A percentile compares a stretch with the other conserved stretches of the same genome.
phyloP scores from a whole-genome alignment of 2,329 filamentous ascomycete genomes.

The Cercospora nicotianae region DNA sequence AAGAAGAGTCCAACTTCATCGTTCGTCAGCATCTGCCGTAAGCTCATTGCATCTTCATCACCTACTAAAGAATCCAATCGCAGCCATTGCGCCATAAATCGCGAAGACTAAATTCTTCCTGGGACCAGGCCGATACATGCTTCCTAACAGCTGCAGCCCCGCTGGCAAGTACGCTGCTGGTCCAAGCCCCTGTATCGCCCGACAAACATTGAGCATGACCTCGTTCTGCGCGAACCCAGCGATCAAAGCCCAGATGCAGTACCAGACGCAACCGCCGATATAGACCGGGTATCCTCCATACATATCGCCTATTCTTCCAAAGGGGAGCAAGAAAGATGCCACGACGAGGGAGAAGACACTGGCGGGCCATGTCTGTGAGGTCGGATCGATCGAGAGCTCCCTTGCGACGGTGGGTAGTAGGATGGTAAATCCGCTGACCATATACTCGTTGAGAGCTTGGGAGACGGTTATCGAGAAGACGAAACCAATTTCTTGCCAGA shows the following conservation, averaged over 20 bases:
- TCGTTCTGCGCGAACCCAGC: conserved; percentile 37
- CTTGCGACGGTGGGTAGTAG: conserved; percentile 65
- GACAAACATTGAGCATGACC: conserved; percentile 40
- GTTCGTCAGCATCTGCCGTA: background rate
- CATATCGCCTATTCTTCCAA: conserved; percentile 53
- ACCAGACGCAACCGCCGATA: conserved; percentile 56
- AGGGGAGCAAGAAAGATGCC: conserved; percentile 52
- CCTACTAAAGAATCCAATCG: conserved; percentile 56
- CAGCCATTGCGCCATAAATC: conserved; percentile 54
- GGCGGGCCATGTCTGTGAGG: conserved; percentile 58
- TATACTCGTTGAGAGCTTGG: conserved; percentile 59
- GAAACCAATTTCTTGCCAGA: conserved; percentile 61
- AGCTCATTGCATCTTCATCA: background rate
- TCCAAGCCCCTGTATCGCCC: conserved; percentile 41
- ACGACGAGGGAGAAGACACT: conserved; percentile 54
- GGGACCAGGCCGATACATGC: conserved; percentile 40
- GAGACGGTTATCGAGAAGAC: conserved; percentile 52
- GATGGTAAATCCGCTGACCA: conserved; percentile 71
- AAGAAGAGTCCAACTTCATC: conserved; percentile 59
- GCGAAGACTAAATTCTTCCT: conserved; percentile 41
- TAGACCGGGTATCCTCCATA: conserved; percentile 64
- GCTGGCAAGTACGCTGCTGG: conserved; percentile 40
- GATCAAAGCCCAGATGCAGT: conserved; percentile 37
- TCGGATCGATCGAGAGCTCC: conserved; percentile 65
- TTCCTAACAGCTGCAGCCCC: conserved; percentile 38